Evolutionary conservation across 2,329 filamentous ascomycete species (phyloP).

Genomic region (Truncatella angustata): DNA sequence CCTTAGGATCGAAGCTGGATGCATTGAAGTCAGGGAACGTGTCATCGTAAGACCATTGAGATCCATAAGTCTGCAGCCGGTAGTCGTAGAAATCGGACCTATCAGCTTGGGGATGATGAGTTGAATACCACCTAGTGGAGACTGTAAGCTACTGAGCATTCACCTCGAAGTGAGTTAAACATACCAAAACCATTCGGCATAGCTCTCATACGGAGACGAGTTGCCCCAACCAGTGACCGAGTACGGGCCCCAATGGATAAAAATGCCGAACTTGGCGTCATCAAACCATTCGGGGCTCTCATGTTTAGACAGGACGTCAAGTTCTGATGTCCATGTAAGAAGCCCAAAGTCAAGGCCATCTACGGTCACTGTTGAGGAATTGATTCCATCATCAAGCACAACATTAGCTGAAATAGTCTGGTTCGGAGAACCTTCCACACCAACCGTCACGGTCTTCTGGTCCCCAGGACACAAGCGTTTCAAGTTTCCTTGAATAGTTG

Average conservation of each 20-base stretch:
- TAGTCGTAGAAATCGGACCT: conserved; percentile 42
- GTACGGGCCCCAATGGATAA: conserved; percentile 56
- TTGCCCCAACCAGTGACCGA: conserved; percentile 46
- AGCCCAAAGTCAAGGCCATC: conserved; percentile 27
- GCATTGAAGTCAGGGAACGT: conserved; percentile 51
- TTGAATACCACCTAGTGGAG: conserved; percentile 36
- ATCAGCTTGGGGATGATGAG: conserved; percentile 36
- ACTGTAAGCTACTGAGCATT: not conserved
- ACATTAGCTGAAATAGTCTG: conserved; percentile 18
- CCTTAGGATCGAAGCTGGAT: conserved; percentile 43
- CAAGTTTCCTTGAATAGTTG: conserved; percentile 34
- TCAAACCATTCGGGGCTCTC: conserved; percentile 49
- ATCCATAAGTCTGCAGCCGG: conserved; percentile 45
- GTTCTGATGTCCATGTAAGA: conserved; percentile 26
- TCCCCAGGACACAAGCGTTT: conserved; percentile 38
- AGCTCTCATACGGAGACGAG: conserved; percentile 30
- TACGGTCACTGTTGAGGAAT: conserved; percentile 16
- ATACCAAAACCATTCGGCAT: conserved; percentile 42
- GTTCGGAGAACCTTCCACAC: conserved; percentile 26
- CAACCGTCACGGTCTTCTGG: conserved; percentile 33
- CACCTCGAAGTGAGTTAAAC: not conserved
- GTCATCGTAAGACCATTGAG: conserved; percentile 49
- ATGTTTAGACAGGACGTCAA: conserved; percentile 30
- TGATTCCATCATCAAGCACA: conserved; percentile 10
- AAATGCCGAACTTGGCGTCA: conserved; percentile 53